phyloP scores from a whole-genome alignment of 345 rosid species.

The Eucalyptus erythrocorys region DNA sequence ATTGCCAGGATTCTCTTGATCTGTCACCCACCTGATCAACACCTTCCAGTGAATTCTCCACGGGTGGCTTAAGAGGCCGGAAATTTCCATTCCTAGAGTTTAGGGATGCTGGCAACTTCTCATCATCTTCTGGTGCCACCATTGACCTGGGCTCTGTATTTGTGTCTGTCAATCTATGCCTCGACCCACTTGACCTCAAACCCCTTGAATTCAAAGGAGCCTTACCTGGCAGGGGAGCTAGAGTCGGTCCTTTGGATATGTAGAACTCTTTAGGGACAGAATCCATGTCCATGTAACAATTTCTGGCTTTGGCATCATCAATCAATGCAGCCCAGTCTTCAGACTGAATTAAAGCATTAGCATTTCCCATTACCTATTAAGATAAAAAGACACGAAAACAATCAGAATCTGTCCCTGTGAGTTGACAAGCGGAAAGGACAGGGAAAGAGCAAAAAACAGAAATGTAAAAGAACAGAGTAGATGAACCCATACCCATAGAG shows the following conservation, averaged over 20 bases:
- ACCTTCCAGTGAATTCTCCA: conserved; percentile 54
- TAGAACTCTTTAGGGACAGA: conserved; percentile 73
- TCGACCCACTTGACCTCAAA: conserved; percentile 56
- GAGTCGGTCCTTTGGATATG: conserved; percentile 35
- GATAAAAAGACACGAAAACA: not conserved
- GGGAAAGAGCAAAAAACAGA: not conserved
- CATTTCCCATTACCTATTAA: conserved; percentile 93
- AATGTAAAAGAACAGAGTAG: not conserved
- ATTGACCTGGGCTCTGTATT: conserved; percentile 62
- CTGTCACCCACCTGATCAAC: conserved; percentile 51
- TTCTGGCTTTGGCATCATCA: conserved; percentile 78
- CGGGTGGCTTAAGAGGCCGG: conserved; percentile 19
- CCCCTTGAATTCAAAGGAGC: conserved; percentile 46
- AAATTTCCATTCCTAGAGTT: conserved; percentile 48
- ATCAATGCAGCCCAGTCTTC: conserved; percentile 96
- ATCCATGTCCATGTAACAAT: conserved; percentile 89
- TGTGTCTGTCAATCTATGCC: conserved; percentile 53
- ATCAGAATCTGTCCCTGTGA: not conserved
- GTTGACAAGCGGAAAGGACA: not conserved
- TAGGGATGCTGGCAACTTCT: conserved; percentile 33
- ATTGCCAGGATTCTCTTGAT: conserved; percentile 75
- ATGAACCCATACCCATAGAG: conserved; percentile 71
- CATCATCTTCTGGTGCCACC: conserved; percentile 68
- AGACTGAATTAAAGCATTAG: conserved; percentile 63
- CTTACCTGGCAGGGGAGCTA: conserved; percentile 36